Conservation (phyloP, 2,329 filamentous ascomycete species). For the Hypoxylon sp. region DNA sequence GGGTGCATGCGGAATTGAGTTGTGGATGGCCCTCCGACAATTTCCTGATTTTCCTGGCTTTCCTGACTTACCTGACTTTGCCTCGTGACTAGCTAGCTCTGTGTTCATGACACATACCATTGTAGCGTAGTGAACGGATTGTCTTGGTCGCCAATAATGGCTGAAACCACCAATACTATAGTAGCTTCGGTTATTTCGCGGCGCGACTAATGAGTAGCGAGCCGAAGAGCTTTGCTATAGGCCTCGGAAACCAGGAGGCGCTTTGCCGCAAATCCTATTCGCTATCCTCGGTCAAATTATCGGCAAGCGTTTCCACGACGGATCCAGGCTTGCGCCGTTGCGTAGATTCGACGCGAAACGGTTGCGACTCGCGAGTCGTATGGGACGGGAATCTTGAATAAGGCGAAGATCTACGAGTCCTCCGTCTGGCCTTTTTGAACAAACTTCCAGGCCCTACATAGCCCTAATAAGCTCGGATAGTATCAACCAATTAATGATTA, state of each 20-base stretch:
- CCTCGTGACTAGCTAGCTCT: conserved; percentile 30
- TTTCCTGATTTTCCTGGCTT: conserved; percentile 14
- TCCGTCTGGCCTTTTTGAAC: background rate
- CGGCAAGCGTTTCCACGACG: conserved; percentile 31
- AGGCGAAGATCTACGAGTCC: conserved; percentile 37
- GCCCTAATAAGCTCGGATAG: conserved; percentile 5
- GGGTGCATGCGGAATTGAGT: conserved; percentile 33
- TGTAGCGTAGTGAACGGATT: conserved; percentile 33
- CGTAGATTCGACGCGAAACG: conserved; percentile 37
- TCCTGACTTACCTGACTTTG: conserved; percentile 6
- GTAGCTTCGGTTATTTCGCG: conserved; percentile 40
- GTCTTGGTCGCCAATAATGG: conserved; percentile 29
- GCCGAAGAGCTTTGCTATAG: conserved; percentile 23
- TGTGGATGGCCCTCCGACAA: conserved; percentile 33
- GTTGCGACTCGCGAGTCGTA: conserved; percentile 35
- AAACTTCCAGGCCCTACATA: conserved; percentile 30
- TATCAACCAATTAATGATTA: conserved; percentile 23
- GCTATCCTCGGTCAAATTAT: conserved; percentile 35
- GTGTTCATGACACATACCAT: conserved; percentile 27
- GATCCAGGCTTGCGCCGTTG: conserved; percentile 22
- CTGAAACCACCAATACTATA: conserved; percentile 10
- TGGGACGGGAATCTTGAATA: conserved; percentile 37
- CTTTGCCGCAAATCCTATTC: conserved; percentile 25
- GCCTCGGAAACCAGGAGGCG: conserved; percentile 15
- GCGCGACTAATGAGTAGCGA: conserved; percentile 32